Evolutionary conservation across 805 yeast genomes (phyloP).

Genomic region (Pichia exigua): DNA sequence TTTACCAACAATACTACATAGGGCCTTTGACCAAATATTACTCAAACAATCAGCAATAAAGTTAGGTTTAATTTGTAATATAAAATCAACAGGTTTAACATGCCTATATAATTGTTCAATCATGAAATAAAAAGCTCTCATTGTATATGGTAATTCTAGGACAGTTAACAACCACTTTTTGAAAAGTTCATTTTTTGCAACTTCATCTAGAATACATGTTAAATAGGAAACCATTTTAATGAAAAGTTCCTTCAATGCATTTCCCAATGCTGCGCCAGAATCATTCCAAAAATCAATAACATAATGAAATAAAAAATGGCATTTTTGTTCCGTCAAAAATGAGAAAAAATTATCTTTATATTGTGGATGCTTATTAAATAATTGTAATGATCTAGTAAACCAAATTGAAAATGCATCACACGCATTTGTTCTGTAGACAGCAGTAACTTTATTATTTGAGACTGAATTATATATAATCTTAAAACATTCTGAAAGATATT

Average conservation of each 20-base stretch:
- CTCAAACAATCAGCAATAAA: slow-evolving; percentile 42
- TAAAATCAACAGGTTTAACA: slow-evolving; percentile 31
- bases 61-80: slow-evolving; percentile 37
- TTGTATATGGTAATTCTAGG: slow-evolving; percentile 38
- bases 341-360: neutral
- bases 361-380: slow-evolving; percentile 6
- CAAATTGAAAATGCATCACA: slow-evolving; percentile 62
- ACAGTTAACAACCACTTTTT: slow-evolving; percentile 39
- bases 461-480: slow-evolving; percentile 28
- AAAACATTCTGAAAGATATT: neutral
- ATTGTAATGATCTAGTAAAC: slow-evolving; percentile 48
- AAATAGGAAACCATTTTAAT: slow-evolving; percentile 40
- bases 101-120: slow-evolving; percentile 50
- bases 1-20: slow-evolving; percentile 64
- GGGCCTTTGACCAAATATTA: slow-evolving; percentile 46
- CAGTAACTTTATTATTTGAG: slow-evolving; percentile 28
- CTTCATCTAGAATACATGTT: slow-evolving; percentile 10
- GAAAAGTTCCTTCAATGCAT: slow-evolving; percentile 58
- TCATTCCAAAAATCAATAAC: slow-evolving; percentile 65
- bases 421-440: slow-evolving; percentile 33
- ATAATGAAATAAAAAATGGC: slow-evolving; percentile 38
- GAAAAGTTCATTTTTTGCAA: slow-evolving; percentile 21
- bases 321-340: slow-evolving; percentile 14
- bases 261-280: slow-evolving; percentile 61
- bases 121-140: slow-evolving; percentile 55